phyloP scores from a whole-genome alignment of 805 yeast genomes.

The Candida ovalis region DNA sequence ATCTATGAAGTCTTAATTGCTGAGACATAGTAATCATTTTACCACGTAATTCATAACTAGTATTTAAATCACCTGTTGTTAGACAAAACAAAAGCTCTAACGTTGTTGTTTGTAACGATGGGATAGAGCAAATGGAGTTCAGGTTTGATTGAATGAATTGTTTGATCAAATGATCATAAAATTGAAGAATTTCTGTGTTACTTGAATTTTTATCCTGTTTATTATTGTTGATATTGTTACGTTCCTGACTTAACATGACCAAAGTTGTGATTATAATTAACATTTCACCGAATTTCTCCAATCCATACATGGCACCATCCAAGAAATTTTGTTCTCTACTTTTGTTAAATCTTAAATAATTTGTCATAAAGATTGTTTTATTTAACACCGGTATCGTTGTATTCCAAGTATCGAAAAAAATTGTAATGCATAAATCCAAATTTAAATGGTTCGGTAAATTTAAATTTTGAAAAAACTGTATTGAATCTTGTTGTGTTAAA shows the following conservation, averaged over 20 bases:
- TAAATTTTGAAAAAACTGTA: slow-evolving; percentile 40
- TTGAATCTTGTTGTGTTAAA: slow-evolving; percentile 39
- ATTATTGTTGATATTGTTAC: slow-evolving; percentile 19
- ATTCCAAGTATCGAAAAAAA: slow-evolving; percentile 79
- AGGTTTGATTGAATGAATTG: slow-evolving; percentile 61
- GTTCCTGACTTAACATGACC: slow-evolving; percentile 41
- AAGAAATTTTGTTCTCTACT: slow-evolving; percentile 42
- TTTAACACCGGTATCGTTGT: slow-evolving; percentile 65
- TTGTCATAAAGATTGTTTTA: slow-evolving; percentile 59
- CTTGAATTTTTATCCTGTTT: slow-evolving; percentile 11
- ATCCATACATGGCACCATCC: slow-evolving; percentile 38
- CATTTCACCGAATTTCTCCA: slow-evolving; percentile 56
- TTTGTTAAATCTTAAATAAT: slow-evolving; percentile 46
- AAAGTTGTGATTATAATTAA: slow-evolving; percentile 47
- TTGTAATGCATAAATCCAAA: slow-evolving; percentile 62
- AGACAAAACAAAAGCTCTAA: slow-evolving; percentile 69
- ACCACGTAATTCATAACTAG: slow-evolving; percentile 74
- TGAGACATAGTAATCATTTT: slow-evolving; percentile 78
- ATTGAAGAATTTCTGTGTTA: slow-evolving; percentile 36
- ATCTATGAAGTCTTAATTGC: slow-evolving; percentile 77
- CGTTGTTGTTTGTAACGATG: slow-evolving; percentile 64
- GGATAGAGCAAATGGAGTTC: slow-evolving; percentile 57
- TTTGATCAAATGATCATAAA: slow-evolving; percentile 58
- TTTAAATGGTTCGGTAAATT: slow-evolving; percentile 51
- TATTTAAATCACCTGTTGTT: slow-evolving; percentile 67